Base-by-base conservation (phyloP, 106 monocot genomes). In the Apostasia ramifera region DNA sequence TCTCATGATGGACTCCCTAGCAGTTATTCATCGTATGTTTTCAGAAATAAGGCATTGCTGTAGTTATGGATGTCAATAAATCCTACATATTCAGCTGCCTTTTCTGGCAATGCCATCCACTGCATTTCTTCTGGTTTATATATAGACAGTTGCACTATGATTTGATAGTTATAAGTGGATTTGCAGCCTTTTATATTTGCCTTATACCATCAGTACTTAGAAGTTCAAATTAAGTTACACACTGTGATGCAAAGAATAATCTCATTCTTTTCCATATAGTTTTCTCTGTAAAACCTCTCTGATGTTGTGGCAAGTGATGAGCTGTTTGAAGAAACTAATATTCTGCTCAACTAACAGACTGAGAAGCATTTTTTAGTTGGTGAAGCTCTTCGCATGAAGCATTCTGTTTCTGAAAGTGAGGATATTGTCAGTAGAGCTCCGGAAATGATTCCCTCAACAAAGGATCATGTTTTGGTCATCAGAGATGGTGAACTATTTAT, bases 401-500 rank as follows among this genome's bases (percentile, higher is more conserved):
- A 61, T 47, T 44, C 37, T 42, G 38, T 59, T 47, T 2, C 67
- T 4, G 52, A 68, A 53, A 52, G 10, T 53, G 44, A 52, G 14
- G 67, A 56, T 58, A 5, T 38, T 38, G 10, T 58, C 26, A 40
- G 12, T 40, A 59, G 50, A 66, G 13, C 8, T 4, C 40, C 15
- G 9, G 52, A 53, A 46, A 59, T 26, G 43, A 40, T 50, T 41
- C 46, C 39, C 63, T 40, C 61, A 12, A 60, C 37, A 10, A 44
- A 71, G 39, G 77, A 14, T 53, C 3, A 43, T 61, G 11, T 40
- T 57, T 71, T 48, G 48, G 41, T 57, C 41, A 43, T 44, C 53
- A 67, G 75, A 5, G 71, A 80, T 61, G 47, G 9, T 12, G 42
- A 58, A 46, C 64, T 45, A 13, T 58, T 57, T 26, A 64, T 66